Base-by-base conservation (phyloP, 169 alveolate genomes). In the Babesia ovata region DNA sequence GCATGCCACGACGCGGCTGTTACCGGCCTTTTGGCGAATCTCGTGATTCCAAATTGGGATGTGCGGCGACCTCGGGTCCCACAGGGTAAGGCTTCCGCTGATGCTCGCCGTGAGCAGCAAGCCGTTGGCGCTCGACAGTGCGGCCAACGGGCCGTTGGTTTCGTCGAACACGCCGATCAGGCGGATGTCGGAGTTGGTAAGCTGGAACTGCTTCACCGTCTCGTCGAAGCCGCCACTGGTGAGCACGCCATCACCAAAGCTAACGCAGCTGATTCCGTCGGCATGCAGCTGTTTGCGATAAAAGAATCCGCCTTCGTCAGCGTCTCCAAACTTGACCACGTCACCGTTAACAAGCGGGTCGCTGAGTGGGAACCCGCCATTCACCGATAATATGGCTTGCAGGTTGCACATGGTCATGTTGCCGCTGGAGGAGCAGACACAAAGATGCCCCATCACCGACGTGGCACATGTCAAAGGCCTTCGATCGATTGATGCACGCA, bases 201-300 rank as follows among this genome's bases (percentile, higher is more conserved):
- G 45, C 70, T 82, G 74, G 57, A 75, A 62, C 73, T 75, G 70
- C 70, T 79, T 83, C 48, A 88, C 75, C 10, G 93, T 85, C 66
- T 88, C 93, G 70, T 88, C 93, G 22, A 77, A 53, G 24, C 91
- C 84, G 21, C 91, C 93, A 8, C 90, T 84, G 4, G 84, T 79
- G 21, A 88, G 60, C 44, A 74, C 70, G n/a, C 63, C 86, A 16
- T 75, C 74, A 26, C 62, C 65, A 49, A 29, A 70, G 54, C 82
- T 77, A 69, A 85, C 58, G 60, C 92, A 75, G 10, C 52, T 88
- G 54, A 88, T 63, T 14, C 91, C 72, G 52, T 88, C 93, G 50
- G 70, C 58, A 57, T 88, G 93, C 10, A 88, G 26, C 45, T 79
- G 59, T 69, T 67, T 28, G 33, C 76, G 63, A 54, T 67, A 53